Percentiles rank a stretch among this genome's conserved stretches.
phyloP scores from a whole-genome alignment of 345 rosid species.

The Ceriops decandra region DNA sequence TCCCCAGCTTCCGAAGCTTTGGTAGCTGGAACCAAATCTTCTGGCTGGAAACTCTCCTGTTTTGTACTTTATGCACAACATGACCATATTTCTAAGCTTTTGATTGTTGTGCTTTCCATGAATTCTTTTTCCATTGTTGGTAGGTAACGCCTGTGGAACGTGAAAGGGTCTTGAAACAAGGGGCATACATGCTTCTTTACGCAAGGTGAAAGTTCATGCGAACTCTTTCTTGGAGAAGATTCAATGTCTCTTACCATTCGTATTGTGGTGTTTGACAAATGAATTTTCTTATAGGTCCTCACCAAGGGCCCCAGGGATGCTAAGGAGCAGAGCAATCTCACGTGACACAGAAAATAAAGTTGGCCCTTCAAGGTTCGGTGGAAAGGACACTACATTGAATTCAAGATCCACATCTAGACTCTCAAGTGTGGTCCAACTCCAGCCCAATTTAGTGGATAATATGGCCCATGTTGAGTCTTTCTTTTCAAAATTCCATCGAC shows the following conservation, averaged over 20 bases:
- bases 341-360: constrained; percentile 28
- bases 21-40: too few species aligned
- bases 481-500: constrained; percentile 53
- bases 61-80: not conserved
- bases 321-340: constrained; percentile 36
- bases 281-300: constrained; percentile 53
- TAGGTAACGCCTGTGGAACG: constrained; percentile 71
- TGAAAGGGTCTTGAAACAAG: constrained; percentile 58
- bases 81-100: not conserved
- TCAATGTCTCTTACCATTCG: not conserved
- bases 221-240: not conserved
- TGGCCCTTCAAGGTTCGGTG: constrained; percentile 20
- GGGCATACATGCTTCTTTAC: constrained; percentile 90
- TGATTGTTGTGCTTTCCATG: not conserved
- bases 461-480: constrained; percentile 52
- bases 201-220: constrained; percentile 53
- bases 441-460: constrained; percentile 35
- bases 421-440: constrained; percentile 21
- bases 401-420: constrained; percentile 32
- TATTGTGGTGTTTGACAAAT: constrained; percentile 13
- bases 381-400: constrained; percentile 19
- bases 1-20: too few species aligned
- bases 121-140: constrained; percentile 18
- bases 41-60: too few species aligned
- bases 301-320: constrained; percentile 60